phyloP scores from a whole-genome alignment of 306 rosid species.

The Glycine soja region DNA sequence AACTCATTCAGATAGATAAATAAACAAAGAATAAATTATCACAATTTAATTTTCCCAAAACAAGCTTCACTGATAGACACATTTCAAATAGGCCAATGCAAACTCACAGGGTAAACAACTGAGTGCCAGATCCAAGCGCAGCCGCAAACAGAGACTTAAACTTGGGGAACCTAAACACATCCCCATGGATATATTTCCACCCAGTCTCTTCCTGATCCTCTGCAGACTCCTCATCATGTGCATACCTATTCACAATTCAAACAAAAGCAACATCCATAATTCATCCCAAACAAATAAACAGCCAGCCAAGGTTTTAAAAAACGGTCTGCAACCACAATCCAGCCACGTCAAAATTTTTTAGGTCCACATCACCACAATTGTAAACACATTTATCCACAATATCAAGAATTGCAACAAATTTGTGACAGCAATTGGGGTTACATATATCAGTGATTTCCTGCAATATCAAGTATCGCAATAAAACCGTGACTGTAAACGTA shows the following conservation, averaged over 20 bases:
- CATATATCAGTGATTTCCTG: too few relatives aligned
- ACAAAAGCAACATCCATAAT: slow-evolving; percentile 19
- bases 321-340: too few relatives aligned
- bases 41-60: slow-evolving; percentile 14
- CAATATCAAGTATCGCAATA: too few relatives aligned
- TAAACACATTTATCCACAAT: too few relatives aligned
- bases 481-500: too few relatives aligned
- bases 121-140: slow-evolving; percentile 69
- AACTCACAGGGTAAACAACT: slow-evolving; percentile 66
- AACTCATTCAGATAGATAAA: slow-evolving; percentile 14
- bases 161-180: slow-evolving; percentile 66
- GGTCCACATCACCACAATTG: too few relatives aligned
- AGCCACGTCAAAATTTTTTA: too few relatives aligned
- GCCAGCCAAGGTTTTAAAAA: not conserved
- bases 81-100: slow-evolving; percentile 11
- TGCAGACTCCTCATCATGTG: slow-evolving; percentile 62
- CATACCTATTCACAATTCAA: slow-evolving; percentile 55
- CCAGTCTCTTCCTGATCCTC: slow-evolving; percentile 73
- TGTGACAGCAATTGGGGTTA: too few relatives aligned
- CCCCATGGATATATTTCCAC: slow-evolving; percentile 71
- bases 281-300: slow-evolving; percentile 19
- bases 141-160: slow-evolving; percentile 64
- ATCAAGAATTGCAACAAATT: too few relatives aligned
- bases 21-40: not conserved
- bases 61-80: slow-evolving; percentile 13